Evolutionary conservation across 2,329 filamentous ascomycete species (phyloP), one percentile per base, ranked within the genome.

Genomic region (Helicocarpus griseus): DNA sequence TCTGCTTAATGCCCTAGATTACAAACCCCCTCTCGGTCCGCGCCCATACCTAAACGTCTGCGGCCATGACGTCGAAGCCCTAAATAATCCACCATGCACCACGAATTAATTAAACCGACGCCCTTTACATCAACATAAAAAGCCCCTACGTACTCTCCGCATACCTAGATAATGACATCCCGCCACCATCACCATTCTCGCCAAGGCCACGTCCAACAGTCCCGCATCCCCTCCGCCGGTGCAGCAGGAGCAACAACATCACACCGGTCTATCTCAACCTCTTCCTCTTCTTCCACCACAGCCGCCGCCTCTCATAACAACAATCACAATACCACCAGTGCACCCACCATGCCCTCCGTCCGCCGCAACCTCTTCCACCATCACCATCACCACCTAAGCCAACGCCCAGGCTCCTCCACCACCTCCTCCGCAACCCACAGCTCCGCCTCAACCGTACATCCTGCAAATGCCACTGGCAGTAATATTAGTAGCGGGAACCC

Each of bases 291-390:
- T 24, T 29, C 41, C n/a, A 19, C 11, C 26, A 19, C 28, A n/a
- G 11, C 33, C 28, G 6, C 44, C 19, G 2, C 28, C 5, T 5
- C 17, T 35, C 9, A 35, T 14, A 35, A 4, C 44, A 22, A 17
- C 24, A 29, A 8, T 21, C 29, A 19, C 29, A 35, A 9, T 14
- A 47, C 8, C 19, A 21, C 33, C 29, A 24, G 28, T 11, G 28
- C 19, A 4, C 31, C 28, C 5, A 59, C 60, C 24, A 57, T 61
- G n/a, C 61, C 60, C 14, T 69, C 68, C 19, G 66, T 73, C 44
- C 69, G 72, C 49, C 68, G 70, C 40, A 73, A 71, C 51, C 64
- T 74, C 24, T 73, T 74, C 58, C 68, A 71, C 17, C 65, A 68
- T 46, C 69, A 71, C 51, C 65, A 71, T 14, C 65, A 68, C 48